Conservation (phyloP, 257 asterid species). For the Rauvolfia tetraphylla region DNA sequence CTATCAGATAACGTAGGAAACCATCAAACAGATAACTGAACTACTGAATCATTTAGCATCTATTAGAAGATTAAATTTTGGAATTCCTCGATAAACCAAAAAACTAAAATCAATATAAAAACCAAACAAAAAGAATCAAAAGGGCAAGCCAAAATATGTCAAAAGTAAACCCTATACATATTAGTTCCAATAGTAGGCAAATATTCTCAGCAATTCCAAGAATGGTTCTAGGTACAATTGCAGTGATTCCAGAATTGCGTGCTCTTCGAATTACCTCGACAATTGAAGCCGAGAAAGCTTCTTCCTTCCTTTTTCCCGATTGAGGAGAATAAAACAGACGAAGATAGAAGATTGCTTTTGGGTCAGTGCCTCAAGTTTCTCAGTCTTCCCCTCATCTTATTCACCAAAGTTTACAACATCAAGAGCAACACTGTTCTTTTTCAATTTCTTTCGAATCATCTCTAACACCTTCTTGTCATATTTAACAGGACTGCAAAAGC, state of each 20-base stretch:
- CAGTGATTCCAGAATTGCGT: neutral
- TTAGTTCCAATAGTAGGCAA: too few relatives aligned
- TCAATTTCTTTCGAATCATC: constrained; percentile 84
- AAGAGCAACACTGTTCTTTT: constrained; percentile 95
- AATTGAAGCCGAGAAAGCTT: constrained; percentile 1
- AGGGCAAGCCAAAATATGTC: neutral
- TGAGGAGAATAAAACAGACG: neutral
- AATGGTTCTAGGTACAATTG: neutral
- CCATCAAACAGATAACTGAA: neutral
- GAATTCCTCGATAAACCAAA: neutral
- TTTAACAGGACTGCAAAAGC: constrained; percentile 71
- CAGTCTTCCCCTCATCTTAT: constrained; percentile 85
- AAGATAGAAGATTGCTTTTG: neutral
- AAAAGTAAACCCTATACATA: neutral
- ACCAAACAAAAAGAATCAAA: neutral
- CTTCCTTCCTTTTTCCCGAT: neutral
- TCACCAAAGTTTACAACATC: constrained; percentile 97
- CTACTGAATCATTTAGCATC: neutral
- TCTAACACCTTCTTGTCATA: constrained; percentile 88
- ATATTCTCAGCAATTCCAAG: neutral
- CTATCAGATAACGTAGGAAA: neutral
- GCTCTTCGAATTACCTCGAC: neutral
- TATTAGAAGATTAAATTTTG: neutral
- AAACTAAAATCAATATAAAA: neutral
- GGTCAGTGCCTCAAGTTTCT: constrained; percentile 75